Conservation (phyloP, 345 rosid species). For the Adansonia digitata region DNA sequence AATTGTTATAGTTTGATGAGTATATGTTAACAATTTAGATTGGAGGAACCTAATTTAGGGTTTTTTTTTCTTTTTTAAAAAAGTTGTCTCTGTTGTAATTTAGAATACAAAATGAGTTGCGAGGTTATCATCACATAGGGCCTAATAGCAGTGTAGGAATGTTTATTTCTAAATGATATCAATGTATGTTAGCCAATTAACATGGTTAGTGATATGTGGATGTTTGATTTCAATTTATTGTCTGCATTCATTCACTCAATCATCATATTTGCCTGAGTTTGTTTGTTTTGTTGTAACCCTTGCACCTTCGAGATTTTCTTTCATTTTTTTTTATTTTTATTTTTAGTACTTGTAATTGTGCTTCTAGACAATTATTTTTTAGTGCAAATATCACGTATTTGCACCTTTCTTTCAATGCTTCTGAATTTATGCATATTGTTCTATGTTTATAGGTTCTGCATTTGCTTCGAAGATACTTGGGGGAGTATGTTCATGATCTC, state of each 20-base stretch:
- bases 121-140: not conserved
- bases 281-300: not conserved
- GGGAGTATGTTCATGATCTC: constrained; percentile 95
- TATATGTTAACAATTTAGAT: not conserved
- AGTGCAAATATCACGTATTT: constrained; percentile 3
- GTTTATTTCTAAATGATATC: not conserved
- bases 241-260: not conserved
- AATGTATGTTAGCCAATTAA: not conserved
- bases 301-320: not conserved
- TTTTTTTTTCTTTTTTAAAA: not conserved
- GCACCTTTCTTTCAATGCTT: not conserved
- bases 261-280: not conserved
- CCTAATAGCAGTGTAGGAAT: not conserved
- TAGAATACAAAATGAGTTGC: not conserved
- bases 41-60: not conserved
- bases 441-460: constrained; percentile 66
- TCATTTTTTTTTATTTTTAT: not conserved
- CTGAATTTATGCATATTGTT: constrained; percentile 1
- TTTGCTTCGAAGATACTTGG: constrained; percentile 94
- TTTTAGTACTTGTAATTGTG: not conserved
- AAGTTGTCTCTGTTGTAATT: not conserved
- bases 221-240: not conserved
- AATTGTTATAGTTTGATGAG: not conserved
- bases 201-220: not conserved
- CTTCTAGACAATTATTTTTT: not conserved